Conservation (phyloP, 2,329 filamentous ascomycete genomes). For the Microdochium trichocladiopsis region DNA sequence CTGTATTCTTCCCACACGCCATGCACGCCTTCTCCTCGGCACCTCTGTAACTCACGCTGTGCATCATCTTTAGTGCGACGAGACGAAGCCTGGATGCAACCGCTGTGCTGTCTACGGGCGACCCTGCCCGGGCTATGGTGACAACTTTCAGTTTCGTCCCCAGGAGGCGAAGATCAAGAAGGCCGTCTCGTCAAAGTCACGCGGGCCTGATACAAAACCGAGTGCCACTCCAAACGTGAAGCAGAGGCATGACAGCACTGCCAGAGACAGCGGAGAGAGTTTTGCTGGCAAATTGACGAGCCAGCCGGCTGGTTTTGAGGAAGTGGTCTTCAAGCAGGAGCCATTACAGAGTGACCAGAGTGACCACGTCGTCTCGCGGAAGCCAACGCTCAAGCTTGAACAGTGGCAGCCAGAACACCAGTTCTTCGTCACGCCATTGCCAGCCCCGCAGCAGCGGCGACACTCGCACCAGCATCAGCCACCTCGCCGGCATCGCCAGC, state of each 20-base stretch:
- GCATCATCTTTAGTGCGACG: conserved; percentile 18
- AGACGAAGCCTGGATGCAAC: conserved; percentile 21
- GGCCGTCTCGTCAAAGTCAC: not conserved
- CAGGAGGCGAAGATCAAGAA: not conserved
- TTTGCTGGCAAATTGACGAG: not conserved
- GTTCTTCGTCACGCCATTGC: not conserved
- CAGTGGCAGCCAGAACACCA: not conserved
- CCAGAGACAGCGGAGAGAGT: not conserved
- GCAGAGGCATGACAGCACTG: not conserved
- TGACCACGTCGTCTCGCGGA: not conserved
- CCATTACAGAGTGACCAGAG: not conserved
- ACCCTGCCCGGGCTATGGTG: conserved; percentile 24
- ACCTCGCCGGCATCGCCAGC: not conserved
- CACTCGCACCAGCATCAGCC: not conserved
- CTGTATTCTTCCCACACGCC: too few species aligned
- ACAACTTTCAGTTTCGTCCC: conserved; percentile 24
- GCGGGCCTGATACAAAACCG: not conserved
- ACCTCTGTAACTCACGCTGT: not conserved
- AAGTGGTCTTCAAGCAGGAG: not conserved
- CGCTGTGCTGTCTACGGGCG: conserved; percentile 22
- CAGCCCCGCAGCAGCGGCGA: not conserved
- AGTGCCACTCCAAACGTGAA: not conserved
- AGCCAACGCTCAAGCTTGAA: not conserved
- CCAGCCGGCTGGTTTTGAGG: not conserved
- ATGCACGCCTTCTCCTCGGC: too few species aligned